Percentiles rank a stretch among this genome's conserved stretches.
These are phyloP conservation scores for Candida michaelii DNA, from an alignment of 805 yeast species.

Conservation along the genomic window DNA sequence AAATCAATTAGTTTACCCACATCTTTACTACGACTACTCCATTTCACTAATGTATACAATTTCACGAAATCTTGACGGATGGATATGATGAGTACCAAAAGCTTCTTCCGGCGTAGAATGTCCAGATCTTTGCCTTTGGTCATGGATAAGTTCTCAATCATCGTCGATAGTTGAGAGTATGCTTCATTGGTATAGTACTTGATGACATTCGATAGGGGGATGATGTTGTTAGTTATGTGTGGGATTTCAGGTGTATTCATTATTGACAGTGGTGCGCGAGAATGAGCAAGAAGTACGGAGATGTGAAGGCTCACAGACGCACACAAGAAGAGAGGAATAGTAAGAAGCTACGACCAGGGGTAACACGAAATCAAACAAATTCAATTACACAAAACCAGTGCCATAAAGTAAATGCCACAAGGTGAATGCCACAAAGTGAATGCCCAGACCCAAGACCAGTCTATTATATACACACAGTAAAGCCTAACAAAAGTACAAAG, in stretches of 20 bases:
- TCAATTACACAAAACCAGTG: too few species aligned
- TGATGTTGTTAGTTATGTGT: constrained; percentile 69
- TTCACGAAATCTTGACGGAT: constrained; percentile 83
- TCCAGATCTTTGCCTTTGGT: constrained; percentile 47
- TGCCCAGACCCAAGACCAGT: too few species aligned
- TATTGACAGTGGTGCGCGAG: neutral
- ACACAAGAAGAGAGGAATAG: too few species aligned
- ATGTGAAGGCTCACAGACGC: too few species aligned
- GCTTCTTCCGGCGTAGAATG: constrained; percentile 60
- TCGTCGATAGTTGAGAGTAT: constrained; percentile 59
- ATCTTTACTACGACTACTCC: constrained; percentile 76
- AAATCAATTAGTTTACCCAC: constrained; percentile 79
- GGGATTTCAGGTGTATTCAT: constrained; percentile 45
- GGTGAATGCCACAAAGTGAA: too few species aligned
- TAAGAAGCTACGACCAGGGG: too few species aligned
- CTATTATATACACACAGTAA: too few species aligned
- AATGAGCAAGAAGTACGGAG: too few species aligned
- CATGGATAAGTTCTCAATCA: constrained; percentile 57
- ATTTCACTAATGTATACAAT: constrained; percentile 80
- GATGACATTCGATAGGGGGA: constrained; percentile 61
- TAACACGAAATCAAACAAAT: too few species aligned
- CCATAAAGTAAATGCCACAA: too few species aligned
- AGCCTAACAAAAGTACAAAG: too few species aligned
- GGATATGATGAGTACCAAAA: constrained; percentile 66
- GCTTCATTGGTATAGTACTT: constrained; percentile 60